Percentiles rank a stretch among this genome's conserved stretches.
These are phyloP conservation scores for Xylaria venustula DNA, from an alignment of 495 filamentous ascomycete genomes.

Conservation along the genomic window DNA sequence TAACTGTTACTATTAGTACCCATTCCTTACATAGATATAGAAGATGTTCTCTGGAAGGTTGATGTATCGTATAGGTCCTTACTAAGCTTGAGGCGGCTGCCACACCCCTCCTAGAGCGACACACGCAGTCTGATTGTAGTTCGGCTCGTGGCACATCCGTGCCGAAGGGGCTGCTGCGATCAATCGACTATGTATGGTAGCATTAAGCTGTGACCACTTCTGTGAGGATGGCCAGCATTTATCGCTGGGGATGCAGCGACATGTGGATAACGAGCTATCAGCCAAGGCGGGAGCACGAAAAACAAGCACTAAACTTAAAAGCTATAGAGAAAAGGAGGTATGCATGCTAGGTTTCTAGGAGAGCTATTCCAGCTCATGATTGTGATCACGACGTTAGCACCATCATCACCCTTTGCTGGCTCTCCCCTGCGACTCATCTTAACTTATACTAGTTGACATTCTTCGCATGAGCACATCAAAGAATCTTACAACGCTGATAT, in stretches of 20 bases:
- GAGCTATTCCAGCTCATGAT: no score
- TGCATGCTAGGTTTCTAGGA: no score
- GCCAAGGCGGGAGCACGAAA: neutral
- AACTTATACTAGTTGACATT: no score
- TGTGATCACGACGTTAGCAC: no score
- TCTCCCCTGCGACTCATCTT: no score
- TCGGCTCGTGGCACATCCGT: conserved; percentile 43
- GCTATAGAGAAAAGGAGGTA: no score
- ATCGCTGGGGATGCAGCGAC: neutral
- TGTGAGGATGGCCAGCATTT: conserved; percentile 39
- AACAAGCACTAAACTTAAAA: no score
- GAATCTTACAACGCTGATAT: no score
- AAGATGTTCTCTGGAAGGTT: no score
- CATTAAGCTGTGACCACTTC: conserved; percentile 40
- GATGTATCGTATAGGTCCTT: conserved; percentile 7
- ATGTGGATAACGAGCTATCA: neutral
- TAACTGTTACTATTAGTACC: neutral
- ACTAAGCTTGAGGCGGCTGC: conserved; percentile 30
- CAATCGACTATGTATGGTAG: conserved; percentile 38
- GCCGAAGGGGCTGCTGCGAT: conserved; percentile 44
- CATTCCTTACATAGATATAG: neutral
- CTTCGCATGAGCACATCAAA: no score
- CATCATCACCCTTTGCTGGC: no score
- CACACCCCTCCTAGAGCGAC: conserved; percentile 21
- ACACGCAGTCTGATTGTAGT: conserved; percentile 27